phyloP scores from a whole-genome alignment of 2,329 filamentous ascomycete genomes.

The Rutstroemia sp. region DNA sequence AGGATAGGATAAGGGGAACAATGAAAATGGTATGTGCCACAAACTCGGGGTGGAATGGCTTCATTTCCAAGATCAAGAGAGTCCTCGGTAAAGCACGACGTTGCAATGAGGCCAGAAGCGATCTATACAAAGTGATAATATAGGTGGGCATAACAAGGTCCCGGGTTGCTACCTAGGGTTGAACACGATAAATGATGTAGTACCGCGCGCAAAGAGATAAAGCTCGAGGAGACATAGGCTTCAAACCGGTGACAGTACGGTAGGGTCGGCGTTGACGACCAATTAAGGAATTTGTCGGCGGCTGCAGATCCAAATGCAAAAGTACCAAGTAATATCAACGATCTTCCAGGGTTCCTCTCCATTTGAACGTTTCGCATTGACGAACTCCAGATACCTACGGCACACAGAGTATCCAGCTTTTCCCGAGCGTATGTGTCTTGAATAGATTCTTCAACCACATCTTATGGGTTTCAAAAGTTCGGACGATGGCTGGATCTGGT shows the following conservation, averaged over 20 bases:
- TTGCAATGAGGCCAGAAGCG: slow-evolving; percentile 8
- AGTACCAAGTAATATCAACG: not conserved
- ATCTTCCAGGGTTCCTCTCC: not conserved
- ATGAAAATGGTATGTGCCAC: not conserved
- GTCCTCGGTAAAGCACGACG: not conserved
- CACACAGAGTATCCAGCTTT: not conserved
- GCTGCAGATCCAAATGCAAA: slow-evolving; percentile 8
- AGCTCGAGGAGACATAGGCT: too few species aligned
- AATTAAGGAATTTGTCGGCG: slow-evolving; percentile 12
- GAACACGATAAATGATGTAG: not conserved
- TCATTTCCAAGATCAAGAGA: not conserved
- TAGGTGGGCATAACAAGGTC: slow-evolving; percentile 15
- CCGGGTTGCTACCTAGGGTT: slow-evolving; percentile 3
- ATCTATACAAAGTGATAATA: slow-evolving; percentile 22
- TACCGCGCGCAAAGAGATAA: slow-evolving; percentile 1
- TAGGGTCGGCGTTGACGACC: not conserved
- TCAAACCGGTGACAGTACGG: not conserved
- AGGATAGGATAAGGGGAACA: not conserved
- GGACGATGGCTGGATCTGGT: slow-evolving; percentile 14
- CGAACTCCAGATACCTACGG: not conserved
- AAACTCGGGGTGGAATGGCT: slow-evolving; percentile 9
- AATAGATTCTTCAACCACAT: not conserved
- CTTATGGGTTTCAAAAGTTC: not conserved
- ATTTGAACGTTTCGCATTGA: not conserved
- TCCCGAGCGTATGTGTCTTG: not conserved